Evolutionary conservation across 257 asterid species (phyloP).

Genomic region (Solanum phureja): DNA sequence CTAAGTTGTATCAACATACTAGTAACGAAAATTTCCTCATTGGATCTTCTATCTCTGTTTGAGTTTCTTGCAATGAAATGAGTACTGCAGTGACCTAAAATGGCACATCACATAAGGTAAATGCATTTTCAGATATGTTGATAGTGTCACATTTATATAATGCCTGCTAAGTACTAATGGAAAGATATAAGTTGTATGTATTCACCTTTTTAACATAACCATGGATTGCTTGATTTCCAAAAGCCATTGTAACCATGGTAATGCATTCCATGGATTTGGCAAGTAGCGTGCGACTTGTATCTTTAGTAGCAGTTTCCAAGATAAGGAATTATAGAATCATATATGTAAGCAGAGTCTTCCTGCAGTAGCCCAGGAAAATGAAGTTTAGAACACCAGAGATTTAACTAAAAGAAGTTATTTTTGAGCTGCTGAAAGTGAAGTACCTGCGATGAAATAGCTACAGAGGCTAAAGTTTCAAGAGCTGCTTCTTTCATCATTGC

Average conservation of each 20-base stretch:
- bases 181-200: not conserved
- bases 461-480: too few relatives aligned
- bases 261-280: not conserved
- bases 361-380: not conserved
- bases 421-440: not conserved
- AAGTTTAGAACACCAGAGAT: not conserved
- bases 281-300: not conserved
- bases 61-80: too few relatives aligned
- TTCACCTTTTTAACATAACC: not conserved
- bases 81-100: too few relatives aligned
- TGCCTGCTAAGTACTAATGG: not conserved
- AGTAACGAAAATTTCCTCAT: too few relatives aligned
- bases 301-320: not conserved
- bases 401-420: not conserved
- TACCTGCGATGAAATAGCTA: not conserved
- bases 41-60: too few relatives aligned
- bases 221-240: not conserved
- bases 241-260: not conserved
- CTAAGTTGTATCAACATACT: too few relatives aligned
- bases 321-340: too few relatives aligned
- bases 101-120: not conserved
- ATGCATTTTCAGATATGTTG: not conserved
- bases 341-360: slow-evolving; percentile 1
- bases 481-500: too few relatives aligned
- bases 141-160: not conserved